phyloP scores from a whole-genome alignment of 345 rosid species.

The Bruguiera sexangula region DNA sequence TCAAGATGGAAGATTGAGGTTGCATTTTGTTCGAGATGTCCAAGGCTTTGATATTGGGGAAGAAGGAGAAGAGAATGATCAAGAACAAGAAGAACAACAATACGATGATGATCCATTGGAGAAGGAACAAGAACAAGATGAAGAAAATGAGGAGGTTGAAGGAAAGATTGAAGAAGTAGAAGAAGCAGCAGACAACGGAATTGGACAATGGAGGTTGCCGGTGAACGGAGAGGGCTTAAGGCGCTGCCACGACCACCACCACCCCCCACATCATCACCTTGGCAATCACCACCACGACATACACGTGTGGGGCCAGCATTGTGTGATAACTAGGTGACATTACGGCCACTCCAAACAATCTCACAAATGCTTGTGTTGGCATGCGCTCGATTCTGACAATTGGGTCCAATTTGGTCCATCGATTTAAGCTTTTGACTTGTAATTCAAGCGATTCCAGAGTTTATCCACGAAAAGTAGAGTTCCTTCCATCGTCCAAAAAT shows the following conservation, averaged over 20 bases:
- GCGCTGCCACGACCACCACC: constrained; percentile 42
- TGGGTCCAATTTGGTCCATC: no score
- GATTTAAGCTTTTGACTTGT: no score
- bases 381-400: no score
- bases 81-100: constrained; percentile 12
- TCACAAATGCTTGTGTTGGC: neutral
- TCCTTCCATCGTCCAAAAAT: no score
- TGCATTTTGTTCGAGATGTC: constrained; percentile 42
- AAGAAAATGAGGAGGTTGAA: constrained; percentile 10
- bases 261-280: constrained; percentile 18
- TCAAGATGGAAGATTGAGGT: constrained; percentile 58
- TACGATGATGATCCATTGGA: neutral
- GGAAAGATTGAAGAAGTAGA: neutral
- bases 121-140: constrained; percentile 14
- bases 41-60: neutral
- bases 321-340: constrained; percentile 55
- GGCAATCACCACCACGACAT: constrained; percentile 32
- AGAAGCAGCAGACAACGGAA: constrained; percentile 11
- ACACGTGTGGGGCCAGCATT: constrained; percentile 54
- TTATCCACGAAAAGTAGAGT: no score
- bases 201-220: constrained; percentile 33
- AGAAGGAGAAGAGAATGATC: constrained; percentile 9
- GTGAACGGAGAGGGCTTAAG: constrained; percentile 36
- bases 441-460: no score
- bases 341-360: neutral